Conservation (phyloP, 106 monocot species). For the Phalaenopsis aphrodite region DNA sequence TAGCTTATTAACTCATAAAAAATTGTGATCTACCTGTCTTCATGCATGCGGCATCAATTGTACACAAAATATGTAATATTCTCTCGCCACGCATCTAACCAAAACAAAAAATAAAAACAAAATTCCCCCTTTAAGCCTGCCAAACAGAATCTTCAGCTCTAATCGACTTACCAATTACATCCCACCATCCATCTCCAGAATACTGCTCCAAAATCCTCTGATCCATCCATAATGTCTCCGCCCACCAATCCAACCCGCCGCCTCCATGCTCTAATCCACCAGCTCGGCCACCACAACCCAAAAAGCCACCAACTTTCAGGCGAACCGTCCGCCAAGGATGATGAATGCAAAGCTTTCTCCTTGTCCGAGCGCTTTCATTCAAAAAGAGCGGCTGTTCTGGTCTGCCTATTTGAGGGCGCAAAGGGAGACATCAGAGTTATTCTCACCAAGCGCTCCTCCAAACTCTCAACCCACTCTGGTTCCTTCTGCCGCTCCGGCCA, state of each 20-base stretch:
- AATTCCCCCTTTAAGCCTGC: too few relatives aligned
- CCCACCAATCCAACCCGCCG: not conserved
- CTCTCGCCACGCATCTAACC: too few relatives aligned
- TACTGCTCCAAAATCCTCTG: not conserved
- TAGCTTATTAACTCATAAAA: too few relatives aligned
- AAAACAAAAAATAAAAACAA: too few relatives aligned
- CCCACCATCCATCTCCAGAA: not conserved
- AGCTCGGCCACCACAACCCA: slow-evolving; percentile 50
- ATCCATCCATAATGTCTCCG: not conserved
- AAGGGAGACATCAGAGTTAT: slow-evolving; percentile 75
- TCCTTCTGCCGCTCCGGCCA: not conserved
- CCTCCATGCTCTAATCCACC: slow-evolving; percentile 23
- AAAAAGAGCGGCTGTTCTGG: slow-evolving; percentile 62
- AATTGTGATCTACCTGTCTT: too few relatives aligned
- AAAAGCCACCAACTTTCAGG: not conserved
- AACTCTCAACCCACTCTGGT: slow-evolving; percentile 76
- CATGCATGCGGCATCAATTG: too few relatives aligned
- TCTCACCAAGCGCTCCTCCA: slow-evolving; percentile 77
- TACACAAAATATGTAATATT: too few relatives aligned
- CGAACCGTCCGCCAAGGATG: slow-evolving; percentile 1
- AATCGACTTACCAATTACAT: too few relatives aligned
- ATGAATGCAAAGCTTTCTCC: slow-evolving; percentile 22
- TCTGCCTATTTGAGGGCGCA: slow-evolving; percentile 79
- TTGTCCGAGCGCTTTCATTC: slow-evolving; percentile 19
- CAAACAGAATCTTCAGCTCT: too few relatives aligned